Evolutionary conservation across 176 grass and related monocot genomes (phyloP).

Genomic region (Coix lacrymajobi): DNA sequence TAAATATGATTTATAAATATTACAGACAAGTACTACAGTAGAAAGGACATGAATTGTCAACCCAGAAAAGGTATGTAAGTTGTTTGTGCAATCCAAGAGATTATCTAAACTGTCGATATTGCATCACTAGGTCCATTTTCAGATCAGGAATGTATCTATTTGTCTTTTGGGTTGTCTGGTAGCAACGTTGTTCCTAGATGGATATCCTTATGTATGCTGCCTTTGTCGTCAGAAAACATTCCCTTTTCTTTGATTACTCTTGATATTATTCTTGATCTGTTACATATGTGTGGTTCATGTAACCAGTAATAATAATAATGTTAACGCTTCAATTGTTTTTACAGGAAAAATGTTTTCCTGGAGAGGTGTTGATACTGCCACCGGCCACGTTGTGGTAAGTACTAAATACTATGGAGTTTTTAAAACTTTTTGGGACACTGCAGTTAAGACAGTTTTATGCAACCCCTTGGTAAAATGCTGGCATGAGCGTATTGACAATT

Average conservation of each 20-base stretch:
- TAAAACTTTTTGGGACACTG: not conserved
- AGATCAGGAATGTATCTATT: not conserved
- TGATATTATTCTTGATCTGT: not conserved
- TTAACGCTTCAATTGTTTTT: not conserved
- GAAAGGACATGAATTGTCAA: not conserved
- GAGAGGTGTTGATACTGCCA: constrained; percentile 57
- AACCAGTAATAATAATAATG: not conserved
- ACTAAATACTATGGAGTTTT: not conserved
- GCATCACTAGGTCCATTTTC: not conserved
- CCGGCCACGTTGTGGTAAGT: constrained; percentile 37
- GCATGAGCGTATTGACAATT: too few relatives aligned
- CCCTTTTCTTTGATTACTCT: not conserved
- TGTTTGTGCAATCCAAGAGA: not conserved
- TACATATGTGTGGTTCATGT: not conserved
- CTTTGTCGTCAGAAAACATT: not conserved
- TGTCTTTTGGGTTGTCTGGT: not conserved
- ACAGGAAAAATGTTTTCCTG: constrained; percentile 68
- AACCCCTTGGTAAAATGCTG: not conserved
- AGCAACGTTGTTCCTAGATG: not conserved
- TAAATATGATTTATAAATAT: not conserved
- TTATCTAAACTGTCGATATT: not conserved
- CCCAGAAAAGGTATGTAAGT: not conserved
- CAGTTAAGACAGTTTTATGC: not conserved
- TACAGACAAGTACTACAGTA: not conserved
- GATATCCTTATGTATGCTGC: not conserved